phyloP scores from a whole-genome alignment of 495 filamentous ascomycete genomes.

The Aspergillus sclerotioniger region DNA sequence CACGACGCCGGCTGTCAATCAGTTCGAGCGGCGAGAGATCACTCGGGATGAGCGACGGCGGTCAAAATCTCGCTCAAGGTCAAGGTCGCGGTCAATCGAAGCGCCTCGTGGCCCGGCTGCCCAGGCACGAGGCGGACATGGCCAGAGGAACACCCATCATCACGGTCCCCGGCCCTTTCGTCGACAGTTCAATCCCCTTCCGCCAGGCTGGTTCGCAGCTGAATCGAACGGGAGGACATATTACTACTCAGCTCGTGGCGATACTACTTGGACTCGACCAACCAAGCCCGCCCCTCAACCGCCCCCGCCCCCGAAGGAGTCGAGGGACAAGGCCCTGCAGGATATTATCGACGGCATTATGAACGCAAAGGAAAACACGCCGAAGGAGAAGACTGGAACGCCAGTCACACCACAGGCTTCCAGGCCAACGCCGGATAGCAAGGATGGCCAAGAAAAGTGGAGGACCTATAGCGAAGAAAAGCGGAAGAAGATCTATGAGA shows the following conservation, averaged over 20 bases:
- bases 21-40: conserved; percentile 66
- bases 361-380: conserved; percentile 63
- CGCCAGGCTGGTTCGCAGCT: conserved; percentile 77
- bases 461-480: conserved; percentile 74
- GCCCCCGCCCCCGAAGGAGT: conserved; percentile 60
- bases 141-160: conserved; percentile 59
- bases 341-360: conserved; percentile 85
- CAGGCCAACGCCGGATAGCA: conserved; percentile 59
- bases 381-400: conserved; percentile 56
- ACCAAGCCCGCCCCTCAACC: conserved; percentile 63
- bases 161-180: conserved; percentile 56
- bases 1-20: conserved; percentile 47
- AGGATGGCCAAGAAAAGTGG: conserved; percentile 74
- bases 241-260: conserved; percentile 73
- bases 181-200: conserved; percentile 59
- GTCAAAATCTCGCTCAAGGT: conserved; percentile 52
- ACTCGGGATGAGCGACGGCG: conserved; percentile 60
- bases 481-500: conserved; percentile 89
- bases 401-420: conserved; percentile 48
- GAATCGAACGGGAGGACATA: conserved; percentile 68
- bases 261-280: conserved; percentile 77
- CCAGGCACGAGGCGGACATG: conserved; percentile 57
- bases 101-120: conserved; percentile 50
- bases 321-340: conserved; percentile 67
- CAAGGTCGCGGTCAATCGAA: conserved; percentile 52